phyloP scores from a whole-genome alignment of 768 basidiomycete genomes.

The Panellus pusillus region DNA sequence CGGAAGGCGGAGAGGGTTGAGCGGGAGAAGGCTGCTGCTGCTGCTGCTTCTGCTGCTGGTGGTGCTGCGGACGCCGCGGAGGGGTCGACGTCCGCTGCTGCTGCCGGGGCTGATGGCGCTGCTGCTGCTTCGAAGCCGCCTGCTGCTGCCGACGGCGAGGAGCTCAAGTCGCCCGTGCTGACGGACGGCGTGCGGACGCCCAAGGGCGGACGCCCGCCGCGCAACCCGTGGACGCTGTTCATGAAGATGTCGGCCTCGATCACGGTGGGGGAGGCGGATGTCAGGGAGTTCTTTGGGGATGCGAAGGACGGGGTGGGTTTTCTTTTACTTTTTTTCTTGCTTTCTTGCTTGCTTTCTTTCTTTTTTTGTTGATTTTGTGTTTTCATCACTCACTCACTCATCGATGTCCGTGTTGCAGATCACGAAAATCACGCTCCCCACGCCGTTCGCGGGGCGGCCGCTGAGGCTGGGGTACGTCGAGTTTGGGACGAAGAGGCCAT shows the following conservation, averaged over 20 bases:
- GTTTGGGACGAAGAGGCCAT: slow-evolving; percentile 88
- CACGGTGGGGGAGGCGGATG: slow-evolving; percentile 57
- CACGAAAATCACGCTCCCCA: slow-evolving; percentile 63
- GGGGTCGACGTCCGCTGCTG: slow-evolving; percentile 20
- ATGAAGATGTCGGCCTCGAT: slow-evolving; percentile 58
- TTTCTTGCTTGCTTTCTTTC: no score
- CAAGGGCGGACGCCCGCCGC: slow-evolving; percentile 56
- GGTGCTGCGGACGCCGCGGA: slow-evolving; percentile 29
- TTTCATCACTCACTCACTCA: neutral
- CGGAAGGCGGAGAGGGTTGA: slow-evolving; percentile 44
- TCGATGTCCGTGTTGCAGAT: slow-evolving; percentile 44
- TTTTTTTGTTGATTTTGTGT: no score
- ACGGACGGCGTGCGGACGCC: slow-evolving; percentile 73
- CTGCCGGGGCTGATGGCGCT: slow-evolving; percentile 21
- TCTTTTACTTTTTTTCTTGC: neutral
- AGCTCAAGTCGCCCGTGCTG: slow-evolving; percentile 55
- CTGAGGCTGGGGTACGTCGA: slow-evolving; percentile 80
- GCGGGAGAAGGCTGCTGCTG: slow-evolving; percentile 36
- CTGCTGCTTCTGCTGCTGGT: slow-evolving; percentile 29
- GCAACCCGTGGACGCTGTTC: slow-evolving; percentile 86
- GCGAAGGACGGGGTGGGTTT: slow-evolving; percentile 63
- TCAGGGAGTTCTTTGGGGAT: slow-evolving; percentile 77
- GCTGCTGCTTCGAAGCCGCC: slow-evolving; percentile 22
- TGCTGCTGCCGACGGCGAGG: slow-evolving; percentile 31
- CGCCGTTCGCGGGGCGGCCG: slow-evolving; percentile 45